Conservation (phyloP, 2,329 filamentous ascomycete species). For the Colletotrichum sansevieriae region DNA sequence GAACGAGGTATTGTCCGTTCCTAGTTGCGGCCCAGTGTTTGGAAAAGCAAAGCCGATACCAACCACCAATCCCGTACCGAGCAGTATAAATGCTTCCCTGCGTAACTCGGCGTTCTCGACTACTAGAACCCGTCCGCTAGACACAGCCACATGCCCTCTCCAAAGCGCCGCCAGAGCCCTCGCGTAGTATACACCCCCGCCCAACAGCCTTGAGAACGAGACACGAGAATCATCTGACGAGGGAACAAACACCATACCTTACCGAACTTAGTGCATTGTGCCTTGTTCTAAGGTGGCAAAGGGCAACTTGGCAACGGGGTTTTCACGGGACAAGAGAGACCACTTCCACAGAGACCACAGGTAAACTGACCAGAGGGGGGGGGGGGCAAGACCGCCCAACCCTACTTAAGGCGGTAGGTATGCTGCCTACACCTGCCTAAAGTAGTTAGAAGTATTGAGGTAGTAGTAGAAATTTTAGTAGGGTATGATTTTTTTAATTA, state of each 20-base stretch:
- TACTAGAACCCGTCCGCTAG: slow-evolving; percentile 6
- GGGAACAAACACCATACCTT: neutral
- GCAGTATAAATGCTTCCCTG: slow-evolving; percentile 6
- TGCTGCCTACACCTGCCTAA: no score
- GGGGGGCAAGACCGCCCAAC: no score
- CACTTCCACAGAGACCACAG: no score
- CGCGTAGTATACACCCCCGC: neutral
- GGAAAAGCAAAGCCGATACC: neutral
- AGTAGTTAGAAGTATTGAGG: no score
- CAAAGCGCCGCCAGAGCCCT: neutral
- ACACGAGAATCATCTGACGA: slow-evolving; percentile 41
- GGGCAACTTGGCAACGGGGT: no score
- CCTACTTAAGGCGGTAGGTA: no score
- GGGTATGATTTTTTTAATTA: no score
- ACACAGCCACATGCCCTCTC: slow-evolving; percentile 23
- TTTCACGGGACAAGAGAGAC: no score
- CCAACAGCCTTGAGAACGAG: slow-evolving; percentile 21
- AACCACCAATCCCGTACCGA: neutral
- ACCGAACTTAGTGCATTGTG: slow-evolving; percentile 5
- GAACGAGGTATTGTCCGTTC: neutral
- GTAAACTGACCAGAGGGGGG: no score
- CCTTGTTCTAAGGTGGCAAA: neutral
- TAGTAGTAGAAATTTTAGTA: no score
- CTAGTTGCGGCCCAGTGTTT: slow-evolving; percentile 25
- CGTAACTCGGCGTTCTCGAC: slow-evolving; percentile 16